These are phyloP conservation scores for Phialophora expanda DNA, from an alignment of 2,329 filamentous ascomycete genomes.

Conservation along the genomic window DNA sequence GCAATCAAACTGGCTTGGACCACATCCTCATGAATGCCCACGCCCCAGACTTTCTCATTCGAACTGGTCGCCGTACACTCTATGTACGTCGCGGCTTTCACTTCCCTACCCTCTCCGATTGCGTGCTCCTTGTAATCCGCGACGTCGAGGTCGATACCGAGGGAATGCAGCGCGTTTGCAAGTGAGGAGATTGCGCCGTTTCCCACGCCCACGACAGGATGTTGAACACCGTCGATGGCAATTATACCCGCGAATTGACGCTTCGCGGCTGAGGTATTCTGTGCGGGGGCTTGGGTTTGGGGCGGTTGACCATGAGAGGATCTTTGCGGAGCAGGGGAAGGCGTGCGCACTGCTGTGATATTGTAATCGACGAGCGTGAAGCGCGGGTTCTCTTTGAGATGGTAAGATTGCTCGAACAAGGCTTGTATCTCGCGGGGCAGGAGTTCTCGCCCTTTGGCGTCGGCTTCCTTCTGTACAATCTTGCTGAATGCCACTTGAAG, in stretches of 20 bases:
- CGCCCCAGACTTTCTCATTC: slow-evolving; percentile 79
- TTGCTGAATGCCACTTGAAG: slow-evolving; percentile 90
- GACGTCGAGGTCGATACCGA: slow-evolving; percentile 88
- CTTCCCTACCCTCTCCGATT: slow-evolving; percentile 77
- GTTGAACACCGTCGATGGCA: slow-evolving; percentile 78
- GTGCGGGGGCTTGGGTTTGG: slow-evolving; percentile 29
- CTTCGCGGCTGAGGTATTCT: slow-evolving; percentile 75
- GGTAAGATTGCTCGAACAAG: slow-evolving; percentile 89
- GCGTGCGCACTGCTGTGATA: slow-evolving; percentile 81
- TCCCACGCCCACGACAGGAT: slow-evolving; percentile 77
- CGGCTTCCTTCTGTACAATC: slow-evolving; percentile 81
- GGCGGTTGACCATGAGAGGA: slow-evolving; percentile 61
- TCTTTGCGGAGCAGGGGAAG: slow-evolving; percentile 74
- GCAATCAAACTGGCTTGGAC: slow-evolving; percentile 88
- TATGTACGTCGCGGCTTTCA: slow-evolving; percentile 95
- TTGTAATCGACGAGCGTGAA: slow-evolving; percentile 91
- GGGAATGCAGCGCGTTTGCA: slow-evolving; percentile 75
- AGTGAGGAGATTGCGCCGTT: slow-evolving; percentile 91
- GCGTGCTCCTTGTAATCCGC: slow-evolving; percentile 96
- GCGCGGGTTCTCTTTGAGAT: slow-evolving; percentile 78
- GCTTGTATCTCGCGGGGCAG: slow-evolving; percentile 80
- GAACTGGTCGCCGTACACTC: slow-evolving; percentile 76
- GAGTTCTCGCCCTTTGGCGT: slow-evolving; percentile 81
- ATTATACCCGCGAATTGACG: slow-evolving; percentile 86
- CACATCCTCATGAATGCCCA: slow-evolving; percentile 90